Conservation (phyloP, 495 filamentous ascomycete genomes). For the Neurospora intermedia region DNA sequence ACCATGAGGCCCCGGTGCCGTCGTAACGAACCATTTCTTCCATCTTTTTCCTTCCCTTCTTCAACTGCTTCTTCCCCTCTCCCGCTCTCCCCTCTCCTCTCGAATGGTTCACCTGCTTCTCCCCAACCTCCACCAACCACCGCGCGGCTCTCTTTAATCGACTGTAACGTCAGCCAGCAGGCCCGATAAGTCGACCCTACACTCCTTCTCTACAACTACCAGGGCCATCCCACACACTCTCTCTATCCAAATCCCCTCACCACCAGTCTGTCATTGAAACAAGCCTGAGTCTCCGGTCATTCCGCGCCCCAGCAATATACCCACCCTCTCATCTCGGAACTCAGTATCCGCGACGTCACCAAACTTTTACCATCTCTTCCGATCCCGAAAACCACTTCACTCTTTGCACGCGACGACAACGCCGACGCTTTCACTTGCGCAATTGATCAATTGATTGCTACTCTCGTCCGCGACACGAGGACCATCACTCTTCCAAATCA, state of each 20-base stretch:
- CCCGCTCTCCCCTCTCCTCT: background rate
- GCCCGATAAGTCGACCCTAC: background rate
- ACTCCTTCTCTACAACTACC: background rate
- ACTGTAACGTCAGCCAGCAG: background rate
- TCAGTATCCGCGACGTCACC: background rate
- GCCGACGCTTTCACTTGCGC: background rate
- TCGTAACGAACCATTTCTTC: background rate
- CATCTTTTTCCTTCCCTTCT: background rate
- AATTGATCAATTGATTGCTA: background rate
- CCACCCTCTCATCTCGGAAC: background rate
- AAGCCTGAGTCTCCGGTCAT: background rate
- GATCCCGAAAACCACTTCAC: background rate
- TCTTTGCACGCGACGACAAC: background rate
- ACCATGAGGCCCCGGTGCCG: background rate
- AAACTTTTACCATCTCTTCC: background rate
- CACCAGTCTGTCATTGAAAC: background rate
- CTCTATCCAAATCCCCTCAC: background rate
- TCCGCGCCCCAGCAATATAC: background rate
- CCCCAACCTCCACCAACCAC: background rate
- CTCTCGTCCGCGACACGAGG: background rate
- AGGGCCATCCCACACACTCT: background rate
- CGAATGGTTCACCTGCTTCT: background rate
- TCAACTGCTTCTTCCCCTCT: background rate
- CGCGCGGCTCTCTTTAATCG: background rate
- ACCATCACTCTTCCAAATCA: background rate